A percentile compares a stretch with the other conserved stretches of the same genome.
Evolutionary conservation across 345 rosid genomes (phyloP).

Genomic region (Sisymbrium irio): DNA sequence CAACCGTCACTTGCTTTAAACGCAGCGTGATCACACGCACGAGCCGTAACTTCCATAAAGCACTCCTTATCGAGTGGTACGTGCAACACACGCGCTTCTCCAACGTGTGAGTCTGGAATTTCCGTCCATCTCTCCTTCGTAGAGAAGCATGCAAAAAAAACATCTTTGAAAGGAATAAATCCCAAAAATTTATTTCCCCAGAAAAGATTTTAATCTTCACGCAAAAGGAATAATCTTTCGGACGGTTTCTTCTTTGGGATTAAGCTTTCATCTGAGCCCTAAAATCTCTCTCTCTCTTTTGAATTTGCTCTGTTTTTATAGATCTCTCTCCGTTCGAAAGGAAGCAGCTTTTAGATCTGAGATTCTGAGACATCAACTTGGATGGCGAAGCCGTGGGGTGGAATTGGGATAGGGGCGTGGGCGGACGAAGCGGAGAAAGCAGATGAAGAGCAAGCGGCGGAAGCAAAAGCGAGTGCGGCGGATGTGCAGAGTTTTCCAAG

Average conservation of each 20-base stretch:
- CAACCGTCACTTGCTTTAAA: conserved; percentile 13
- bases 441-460: conserved; percentile 56
- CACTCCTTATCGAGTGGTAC: neutral
- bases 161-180: conserved; percentile 18
- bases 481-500: conserved; percentile 70
- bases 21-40: conserved; percentile 9
- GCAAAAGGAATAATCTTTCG: conserved; percentile 16
- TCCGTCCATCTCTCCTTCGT: conserved; percentile 28
- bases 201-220: conserved; percentile 15
- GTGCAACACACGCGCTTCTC: neutral
- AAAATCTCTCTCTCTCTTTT: neutral
- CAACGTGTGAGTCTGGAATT: neutral
- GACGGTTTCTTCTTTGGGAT: conserved; percentile 21
- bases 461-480: conserved; percentile 33
- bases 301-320: neutral
- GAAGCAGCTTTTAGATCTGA: conserved; percentile 20
- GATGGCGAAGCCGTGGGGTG: conserved; percentile 79
- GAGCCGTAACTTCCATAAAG: neutral
- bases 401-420: conserved; percentile 75
- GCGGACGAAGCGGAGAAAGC: conserved; percentile 91
- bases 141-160: conserved; percentile 25
- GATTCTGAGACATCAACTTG: conserved; percentile 11
- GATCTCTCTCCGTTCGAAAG: neutral
- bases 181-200: neutral
- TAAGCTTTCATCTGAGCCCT: conserved; percentile 16